Conservation (phyloP, 1,284 basidiomycete genomes). For the Ustilago loliicola region DNA sequence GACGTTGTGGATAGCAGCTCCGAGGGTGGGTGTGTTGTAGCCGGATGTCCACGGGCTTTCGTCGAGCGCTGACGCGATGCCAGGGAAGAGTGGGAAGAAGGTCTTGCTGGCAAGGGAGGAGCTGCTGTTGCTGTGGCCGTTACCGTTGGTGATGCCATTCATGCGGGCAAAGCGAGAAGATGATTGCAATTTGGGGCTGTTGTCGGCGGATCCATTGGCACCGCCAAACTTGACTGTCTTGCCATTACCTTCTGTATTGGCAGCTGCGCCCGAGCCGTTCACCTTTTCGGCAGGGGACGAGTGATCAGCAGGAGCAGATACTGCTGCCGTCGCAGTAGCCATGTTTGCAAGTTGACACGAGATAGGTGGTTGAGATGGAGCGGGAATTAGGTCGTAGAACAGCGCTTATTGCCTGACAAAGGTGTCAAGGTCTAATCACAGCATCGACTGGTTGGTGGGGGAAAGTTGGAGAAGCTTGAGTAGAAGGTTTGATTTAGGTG, state of each 20-base stretch:
- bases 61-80: constrained; percentile 36
- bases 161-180: constrained; percentile 42
- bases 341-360: constrained; percentile 10
- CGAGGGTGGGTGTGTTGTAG: constrained; percentile 43
- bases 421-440: neutral
- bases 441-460: neutral
- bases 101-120: constrained; percentile 17
- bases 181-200: constrained; percentile 27
- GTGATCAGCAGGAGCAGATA: neutral
- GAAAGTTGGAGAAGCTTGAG: neutral
- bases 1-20: constrained; percentile 37
- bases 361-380: neutral
- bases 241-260: constrained; percentile 26
- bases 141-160: constrained; percentile 29
- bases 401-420: neutral
- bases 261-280: constrained; percentile 3
- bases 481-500: neutral
- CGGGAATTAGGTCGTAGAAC: neutral
- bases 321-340: constrained; percentile 16
- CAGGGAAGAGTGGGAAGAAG: constrained; percentile 44
- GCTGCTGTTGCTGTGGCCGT: constrained; percentile 8
- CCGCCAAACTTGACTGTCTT: neutral
- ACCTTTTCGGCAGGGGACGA: constrained; percentile 33
- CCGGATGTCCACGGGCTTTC: constrained; percentile 49
- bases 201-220: constrained; percentile 11